Conservation (phyloP, 2,329 filamentous ascomycete species). For the Colletotrichum sublineola region DNA sequence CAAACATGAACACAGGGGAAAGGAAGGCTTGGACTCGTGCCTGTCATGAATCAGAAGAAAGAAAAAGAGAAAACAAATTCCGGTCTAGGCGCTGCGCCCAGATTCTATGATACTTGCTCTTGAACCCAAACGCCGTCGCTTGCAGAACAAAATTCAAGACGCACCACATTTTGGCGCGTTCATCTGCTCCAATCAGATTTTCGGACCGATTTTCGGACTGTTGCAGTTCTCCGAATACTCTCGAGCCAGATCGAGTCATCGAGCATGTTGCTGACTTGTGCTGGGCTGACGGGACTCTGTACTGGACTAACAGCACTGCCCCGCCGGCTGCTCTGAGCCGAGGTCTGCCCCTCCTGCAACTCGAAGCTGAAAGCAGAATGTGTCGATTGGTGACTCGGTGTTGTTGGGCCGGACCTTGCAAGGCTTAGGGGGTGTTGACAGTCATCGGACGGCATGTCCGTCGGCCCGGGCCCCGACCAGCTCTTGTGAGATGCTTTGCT, state of each 20-base stretch:
- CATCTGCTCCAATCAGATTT: slow-evolving; percentile 38
- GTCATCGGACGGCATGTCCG: slow-evolving; percentile 56
- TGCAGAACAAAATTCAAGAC: slow-evolving; percentile 2
- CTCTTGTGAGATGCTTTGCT: slow-evolving; percentile 54
- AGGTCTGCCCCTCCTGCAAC: slow-evolving; percentile 58
- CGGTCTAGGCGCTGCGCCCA: slow-evolving; percentile 3
- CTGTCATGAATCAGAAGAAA: not conserved
- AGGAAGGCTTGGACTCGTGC: not conserved
- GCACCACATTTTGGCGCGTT: slow-evolving; percentile 9
- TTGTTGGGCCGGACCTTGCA: slow-evolving; percentile 61
- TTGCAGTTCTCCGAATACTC: slow-evolving; percentile 90
- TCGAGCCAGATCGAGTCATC: slow-evolving; percentile 94
- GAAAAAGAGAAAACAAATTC: not conserved
- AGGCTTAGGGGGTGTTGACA: slow-evolving; percentile 66
- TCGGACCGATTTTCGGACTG: slow-evolving; percentile 63
- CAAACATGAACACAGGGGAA: not conserved
- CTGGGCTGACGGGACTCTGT: slow-evolving; percentile 74
- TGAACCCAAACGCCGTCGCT: slow-evolving; percentile 38
- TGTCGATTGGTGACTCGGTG: slow-evolving; percentile 58
- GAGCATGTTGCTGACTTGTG: slow-evolving; percentile 85
- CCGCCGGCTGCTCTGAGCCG: slow-evolving; percentile 66
- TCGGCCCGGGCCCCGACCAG: slow-evolving; percentile 56
- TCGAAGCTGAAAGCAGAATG: slow-evolving; percentile 72
- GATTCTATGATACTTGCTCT: slow-evolving; percentile 2
- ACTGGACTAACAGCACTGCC: slow-evolving; percentile 79